Evolutionary conservation across 257 asterid genomes (phyloP), one percentile per base, ranked within the genome.

Genomic region (Solanum ahanhuiri): DNA sequence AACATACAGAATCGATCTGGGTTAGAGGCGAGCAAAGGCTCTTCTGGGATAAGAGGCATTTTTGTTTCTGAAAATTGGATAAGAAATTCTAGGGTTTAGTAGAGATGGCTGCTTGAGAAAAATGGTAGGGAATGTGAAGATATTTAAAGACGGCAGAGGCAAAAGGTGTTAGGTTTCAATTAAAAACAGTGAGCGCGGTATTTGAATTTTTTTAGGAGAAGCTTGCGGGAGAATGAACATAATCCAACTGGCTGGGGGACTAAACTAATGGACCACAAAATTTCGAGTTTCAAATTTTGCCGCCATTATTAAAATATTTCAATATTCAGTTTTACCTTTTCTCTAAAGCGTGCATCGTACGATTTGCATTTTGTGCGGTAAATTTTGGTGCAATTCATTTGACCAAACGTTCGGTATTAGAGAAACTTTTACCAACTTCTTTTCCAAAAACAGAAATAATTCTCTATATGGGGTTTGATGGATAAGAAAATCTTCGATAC

Each of bases 1-100:
- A 97, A 97, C 99, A 97, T 97, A 17, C 98, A 97, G 92, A 97
- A 95, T 1, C 99, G 93, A 41, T 95, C 99, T 1, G 96, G 93
- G 90, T 91, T 95, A 3, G 98, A 90, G 57, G 96, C 93, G 34
- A 95, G 90, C 75, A 97, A 88, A 1, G 99, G 99, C 70, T 96
- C 99, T 92, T 95, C 98, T 0, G 96, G 96, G 31, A 93, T 85
- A 9, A 97, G 90, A 2, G 98, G 97, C 98, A 95, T 95, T 30
- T 87, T 91, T 35, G 48, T 3, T 7, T 14, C 7, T n/a, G 6
- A 1, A 9, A 58, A 12, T 14, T 30, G 14, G 81, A 48, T 17
- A 25, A 8, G 25, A 35, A 23, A 25, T 18, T 41, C 37, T 57
- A 18, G 77, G 88, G 76, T 43, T 86, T 76, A 7, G 35, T 5